Evolutionary conservation across 1,284 basidiomycete genomes (phyloP).

Genomic region (Pseudozyma hubeiensis): DNA sequence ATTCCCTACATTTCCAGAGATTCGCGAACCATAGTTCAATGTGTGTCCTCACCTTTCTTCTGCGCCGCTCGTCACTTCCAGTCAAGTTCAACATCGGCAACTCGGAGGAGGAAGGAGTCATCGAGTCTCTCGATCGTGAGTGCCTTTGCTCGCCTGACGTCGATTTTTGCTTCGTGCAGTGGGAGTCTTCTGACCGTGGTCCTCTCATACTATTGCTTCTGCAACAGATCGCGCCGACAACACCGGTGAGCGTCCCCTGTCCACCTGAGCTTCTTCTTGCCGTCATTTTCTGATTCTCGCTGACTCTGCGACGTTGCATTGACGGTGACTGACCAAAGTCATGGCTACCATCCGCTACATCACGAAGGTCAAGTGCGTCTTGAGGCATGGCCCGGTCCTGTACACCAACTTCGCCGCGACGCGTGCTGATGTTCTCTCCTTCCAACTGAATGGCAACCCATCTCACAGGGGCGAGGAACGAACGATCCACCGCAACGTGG

Average conservation of each 20-base stretch:
- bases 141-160: not conserved
- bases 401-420: too few species aligned
- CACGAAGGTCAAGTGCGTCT: constrained; percentile 12
- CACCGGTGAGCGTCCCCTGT: constrained; percentile 2
- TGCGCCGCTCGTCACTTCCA: not conserved
- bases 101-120: constrained; percentile 33
- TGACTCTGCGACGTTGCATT: not conserved
- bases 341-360: constrained; percentile 35
- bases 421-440: too few species aligned
- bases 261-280: too few species aligned
- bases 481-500: constrained; percentile 26
- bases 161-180: too few species aligned
- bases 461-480: constrained; percentile 8
- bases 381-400: too few species aligned
- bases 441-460: too few species aligned
- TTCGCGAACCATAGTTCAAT: too few species aligned
- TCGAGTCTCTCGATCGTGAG: constrained; percentile 26
- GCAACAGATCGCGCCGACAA: constrained; percentile 24
- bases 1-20: not conserved
- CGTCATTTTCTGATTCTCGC: too few species aligned
- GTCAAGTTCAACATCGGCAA: constrained; percentile 38
- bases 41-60: too few species aligned
- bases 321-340: constrained; percentile 6
- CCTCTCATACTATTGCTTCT: not conserved
- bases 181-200: not conserved